These are phyloP conservation scores for Paramecium sonneborni DNA, from an alignment of 73 alveolate genomes.

Conservation along the genomic window DNA sequence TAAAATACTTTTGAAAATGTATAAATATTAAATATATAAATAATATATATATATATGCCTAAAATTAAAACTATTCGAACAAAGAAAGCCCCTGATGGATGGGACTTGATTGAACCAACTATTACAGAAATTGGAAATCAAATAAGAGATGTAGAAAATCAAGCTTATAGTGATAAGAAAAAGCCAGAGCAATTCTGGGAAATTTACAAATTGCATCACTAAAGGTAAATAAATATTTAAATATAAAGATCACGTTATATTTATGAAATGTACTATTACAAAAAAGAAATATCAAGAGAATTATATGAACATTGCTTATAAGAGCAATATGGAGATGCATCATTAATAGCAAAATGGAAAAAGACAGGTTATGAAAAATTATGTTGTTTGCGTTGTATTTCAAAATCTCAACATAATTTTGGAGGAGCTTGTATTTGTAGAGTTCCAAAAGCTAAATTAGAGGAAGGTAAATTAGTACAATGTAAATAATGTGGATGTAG, in stretches of 20 bases:
- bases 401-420: constrained; percentile 84
- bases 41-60: constrained; percentile 80
- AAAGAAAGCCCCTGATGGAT: constrained; percentile 97
- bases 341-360: constrained; percentile 99
- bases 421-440: constrained; percentile 97
- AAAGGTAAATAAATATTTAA: background rate
- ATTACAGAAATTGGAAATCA: constrained; percentile 86
- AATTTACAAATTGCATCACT: constrained; percentile 93
- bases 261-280: constrained; percentile 88
- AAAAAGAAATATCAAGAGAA: constrained; percentile 92
- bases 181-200: constrained; percentile 98
- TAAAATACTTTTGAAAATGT: too few relatives aligned
- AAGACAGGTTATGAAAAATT: constrained; percentile 97
- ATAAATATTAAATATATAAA: background rate
- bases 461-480: constrained; percentile 94
- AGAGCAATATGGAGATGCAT: constrained; percentile 96
- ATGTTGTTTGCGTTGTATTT: constrained; percentile 97
- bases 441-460: constrained; percentile 97
- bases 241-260: constrained; percentile 86
- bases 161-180: constrained; percentile 94
- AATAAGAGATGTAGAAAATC: constrained; percentile 96
- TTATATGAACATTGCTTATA: constrained; percentile 94
- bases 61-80: constrained; percentile 87
- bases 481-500: constrained; percentile 99
- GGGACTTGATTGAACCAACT: constrained; percentile 91